These are phyloP conservation scores for Aspergillus bombycis DNA, from an alignment of 2,329 filamentous ascomycete genomes.

Conservation along the genomic window DNA sequence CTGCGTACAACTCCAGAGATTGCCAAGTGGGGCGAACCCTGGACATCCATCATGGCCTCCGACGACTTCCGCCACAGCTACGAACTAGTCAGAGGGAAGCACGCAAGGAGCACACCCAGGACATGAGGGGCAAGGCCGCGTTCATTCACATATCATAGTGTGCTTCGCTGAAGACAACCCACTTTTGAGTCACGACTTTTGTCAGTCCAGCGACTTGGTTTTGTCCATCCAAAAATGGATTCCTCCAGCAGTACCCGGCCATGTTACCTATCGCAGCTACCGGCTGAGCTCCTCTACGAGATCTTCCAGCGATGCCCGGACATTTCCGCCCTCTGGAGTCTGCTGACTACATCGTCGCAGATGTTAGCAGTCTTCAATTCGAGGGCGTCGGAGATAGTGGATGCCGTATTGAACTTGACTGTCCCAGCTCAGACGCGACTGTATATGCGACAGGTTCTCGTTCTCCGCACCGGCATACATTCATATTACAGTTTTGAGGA, in stretches of 20 bases:
- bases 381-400: not conserved
- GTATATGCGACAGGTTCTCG: not conserved
- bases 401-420: not conserved
- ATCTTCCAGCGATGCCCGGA: not conserved
- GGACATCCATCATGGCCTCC: not conserved
- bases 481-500: not conserved
- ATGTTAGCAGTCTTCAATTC: not conserved
- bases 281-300: not conserved
- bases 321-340: conserved; percentile 3
- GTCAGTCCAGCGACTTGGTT: not conserved
- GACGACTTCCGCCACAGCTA: not conserved
- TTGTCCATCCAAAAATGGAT: not conserved
- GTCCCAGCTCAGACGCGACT: not conserved
- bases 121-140: not conserved
- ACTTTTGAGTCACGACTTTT: not conserved
- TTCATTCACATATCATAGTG: not conserved
- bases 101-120: too few relatives aligned
- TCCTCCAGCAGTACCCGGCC: not conserved
- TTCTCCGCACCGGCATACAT: not conserved
- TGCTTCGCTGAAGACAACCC: not conserved
- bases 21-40: not conserved
- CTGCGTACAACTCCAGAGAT: too few relatives aligned
- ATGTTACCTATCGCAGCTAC: not conserved
- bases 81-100: not conserved
- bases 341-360: not conserved